Base-by-base conservation (phyloP, 2,329 filamentous ascomycete genomes). In the Trichoderma simmonsii region DNA sequence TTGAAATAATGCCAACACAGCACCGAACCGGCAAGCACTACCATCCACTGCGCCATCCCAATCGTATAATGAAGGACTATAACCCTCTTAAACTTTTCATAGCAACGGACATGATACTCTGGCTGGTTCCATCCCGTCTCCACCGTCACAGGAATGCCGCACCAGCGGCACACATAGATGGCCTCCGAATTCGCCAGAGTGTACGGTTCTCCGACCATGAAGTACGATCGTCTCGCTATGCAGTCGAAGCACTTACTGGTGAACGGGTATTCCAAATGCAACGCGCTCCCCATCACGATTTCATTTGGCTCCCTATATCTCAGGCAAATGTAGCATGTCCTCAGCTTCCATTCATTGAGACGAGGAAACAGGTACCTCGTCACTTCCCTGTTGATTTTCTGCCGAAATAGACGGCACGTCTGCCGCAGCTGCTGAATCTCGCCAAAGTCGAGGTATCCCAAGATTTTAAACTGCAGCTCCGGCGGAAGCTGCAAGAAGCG, bases 161-260 rank as follows among this genome's bases (percentile, higher is more conserved):
- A 86, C 79, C 83, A 85, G 7, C 84, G 80, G 59, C 84, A 86
- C 12, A 83, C 78, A 78, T 80, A 84, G 32, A 80, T 79, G 5
- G 73, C 75, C 11, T 75, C 73, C 21, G 76, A 75, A 57, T 82
- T 82, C 6, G 78, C 83, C 56, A 85, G 77, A 0, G 75, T 75
- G n/a, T 84, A 79, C 74, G 76, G 78, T n/a, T 75, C 75, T 6
- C 83, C 83, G 4, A 84, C 78, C 21, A 77, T 76, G 8, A 82
- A 79, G 7, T 84, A 82, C 14, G 78, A 75, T 5, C 75, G 73
- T 18, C 75, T 75, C 15, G 81, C 76, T 9, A 82, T 79, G 72
- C 84, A 86, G 26, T 77, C 74, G 62, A 85, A 75, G 69, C 84
- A 86, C 32, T 78, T 77, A 72, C 79, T 83, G 32, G 80, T 79